Evolutionary conservation across 768 basidiomycete species (phyloP), one percentile per base, ranked within the genome.

Genomic region (Leccinum longicurvipes): DNA sequence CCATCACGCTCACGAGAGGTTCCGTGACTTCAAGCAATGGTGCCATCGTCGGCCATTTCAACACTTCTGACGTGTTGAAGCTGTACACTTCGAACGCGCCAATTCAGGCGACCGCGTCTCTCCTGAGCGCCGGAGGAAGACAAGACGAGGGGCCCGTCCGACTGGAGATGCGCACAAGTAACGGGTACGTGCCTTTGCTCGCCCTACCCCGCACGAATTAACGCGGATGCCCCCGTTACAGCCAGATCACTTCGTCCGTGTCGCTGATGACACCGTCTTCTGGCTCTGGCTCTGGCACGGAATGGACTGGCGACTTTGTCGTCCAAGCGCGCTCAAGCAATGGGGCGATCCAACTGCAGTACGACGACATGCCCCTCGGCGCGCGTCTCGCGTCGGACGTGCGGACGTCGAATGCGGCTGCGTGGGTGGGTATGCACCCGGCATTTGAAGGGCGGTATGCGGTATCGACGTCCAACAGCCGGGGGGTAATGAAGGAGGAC

Each of bases 391-490:
- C 48, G 0, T 64, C 76, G n/a, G 55, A 61, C 3, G 73, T 42
- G 24, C 48, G 24, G 10, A 74, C 78, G 14, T 72, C 75, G 4
- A 79, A 80, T 41, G 28, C 55, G 0, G 47, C 51, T 0, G 73
- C 66, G 6, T 44, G 24, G 9, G 67, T 71, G 2, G 34, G 14
- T 31, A 66, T 78, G 50, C 73, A 74, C 9, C 50, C 62, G 4
- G 66, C 74, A 15, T 80, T 64, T 51, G 77, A 81, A 51, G 79
- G 79, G 39, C 50, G 52, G 19, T 78, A 74, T 58, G 59, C 58
- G 6, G 57, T 75, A 24, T 14, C 45, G 34, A 72, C 76, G 34
- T 66, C 66, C 8, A 70, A 70, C 1, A 3, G 23, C 0, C 44
- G 39, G 1, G 32, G 62, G 1, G 42, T 47, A 21, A 41, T 64